These are phyloP conservation scores for Flaveria floridana DNA, from an alignment of 140 eudicot species.

Conservation along the genomic window DNA sequence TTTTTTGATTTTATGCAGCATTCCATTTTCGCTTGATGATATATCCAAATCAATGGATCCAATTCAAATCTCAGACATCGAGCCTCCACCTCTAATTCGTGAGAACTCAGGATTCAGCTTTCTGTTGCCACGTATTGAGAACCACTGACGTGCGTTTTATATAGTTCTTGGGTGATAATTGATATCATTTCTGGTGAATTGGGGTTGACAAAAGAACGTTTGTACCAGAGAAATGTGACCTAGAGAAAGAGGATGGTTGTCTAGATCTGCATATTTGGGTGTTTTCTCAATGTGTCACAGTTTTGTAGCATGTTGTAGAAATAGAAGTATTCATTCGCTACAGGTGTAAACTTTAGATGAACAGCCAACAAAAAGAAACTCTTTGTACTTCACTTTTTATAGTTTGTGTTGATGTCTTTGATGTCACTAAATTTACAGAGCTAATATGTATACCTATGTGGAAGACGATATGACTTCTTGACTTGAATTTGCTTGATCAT, in stretches of 20 bases:
- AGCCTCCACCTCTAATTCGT: constrained; percentile 72
- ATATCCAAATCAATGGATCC: constrained; percentile 86
- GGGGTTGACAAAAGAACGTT: not conserved
- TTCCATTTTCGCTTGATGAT: constrained; percentile 90
- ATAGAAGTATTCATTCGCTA: not conserved
- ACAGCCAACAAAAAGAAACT: constrained; percentile 9
- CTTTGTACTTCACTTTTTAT: not conserved
- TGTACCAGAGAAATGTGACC: constrained; percentile 19
- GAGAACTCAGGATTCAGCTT: constrained; percentile 85
- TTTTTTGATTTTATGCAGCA: constrained; percentile 50
- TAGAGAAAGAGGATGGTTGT: constrained; percentile 3
- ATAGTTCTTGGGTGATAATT: constrained; percentile 23
- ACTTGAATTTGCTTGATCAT: not conserved
- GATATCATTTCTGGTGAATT: constrained; percentile 5
- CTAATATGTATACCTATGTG: not conserved
- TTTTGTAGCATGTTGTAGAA: constrained; percentile 21
- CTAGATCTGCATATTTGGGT: constrained; percentile 5
- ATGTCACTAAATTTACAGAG: too few species aligned
- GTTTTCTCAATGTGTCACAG: not conserved
- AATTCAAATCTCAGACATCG: constrained; percentile 67
- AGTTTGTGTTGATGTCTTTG: not conserved
- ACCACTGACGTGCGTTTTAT: constrained; percentile 30
- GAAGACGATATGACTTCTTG: not conserved
- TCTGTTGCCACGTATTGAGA: constrained; percentile 58
- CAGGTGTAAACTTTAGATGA: not conserved